A percentile compares a stretch with the other conserved stretches of the same genome.
Conservation (phyloP, 768 basidiomycete genomes). For the Hygrophorus russula region DNA sequence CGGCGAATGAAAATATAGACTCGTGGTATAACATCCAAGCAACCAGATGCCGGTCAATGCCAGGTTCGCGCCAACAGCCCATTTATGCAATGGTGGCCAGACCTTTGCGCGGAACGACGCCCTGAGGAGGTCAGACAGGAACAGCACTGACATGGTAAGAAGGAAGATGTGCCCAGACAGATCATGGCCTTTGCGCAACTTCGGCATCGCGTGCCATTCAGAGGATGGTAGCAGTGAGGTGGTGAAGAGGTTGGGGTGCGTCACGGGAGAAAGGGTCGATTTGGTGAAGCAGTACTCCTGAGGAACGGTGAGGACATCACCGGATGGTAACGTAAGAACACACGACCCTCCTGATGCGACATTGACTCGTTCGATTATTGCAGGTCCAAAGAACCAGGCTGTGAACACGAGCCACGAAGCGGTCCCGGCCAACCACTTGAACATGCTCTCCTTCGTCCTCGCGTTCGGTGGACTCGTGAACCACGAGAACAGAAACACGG, state of each 20-base stretch:
- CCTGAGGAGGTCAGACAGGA: slow-evolving; percentile 67
- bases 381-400: slow-evolving; percentile 82
- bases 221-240: slow-evolving; percentile 19
- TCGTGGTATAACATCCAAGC: slow-evolving; percentile 69
- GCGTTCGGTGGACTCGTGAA: slow-evolving; percentile 38
- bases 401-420: slow-evolving; percentile 66
- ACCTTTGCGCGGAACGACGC: slow-evolving; percentile 31
- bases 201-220: slow-evolving; percentile 41
- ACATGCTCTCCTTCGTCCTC: slow-evolving; percentile 30
- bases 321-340: slow-evolving; percentile 49
- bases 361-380: slow-evolving; percentile 57
- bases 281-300: slow-evolving; percentile 42
- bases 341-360: slow-evolving; percentile 68
- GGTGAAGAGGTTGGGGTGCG: slow-evolving; percentile 57
- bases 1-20: slow-evolving; percentile 85
- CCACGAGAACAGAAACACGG: slow-evolving; percentile 49
- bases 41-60: slow-evolving; percentile 53
- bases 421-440: slow-evolving; percentile 50
- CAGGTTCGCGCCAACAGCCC: slow-evolving; percentile 35
- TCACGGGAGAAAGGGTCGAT: slow-evolving; percentile 38
- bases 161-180: slow-evolving; percentile 92
- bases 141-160: slow-evolving; percentile 65
- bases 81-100: slow-evolving; percentile 34
- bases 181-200: slow-evolving; percentile 77
- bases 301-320: slow-evolving; percentile 42